These are phyloP conservation scores for Cladosporium sp. DNA, from an alignment of 2,329 filamentous ascomycete genomes.

Conservation along the genomic window DNA sequence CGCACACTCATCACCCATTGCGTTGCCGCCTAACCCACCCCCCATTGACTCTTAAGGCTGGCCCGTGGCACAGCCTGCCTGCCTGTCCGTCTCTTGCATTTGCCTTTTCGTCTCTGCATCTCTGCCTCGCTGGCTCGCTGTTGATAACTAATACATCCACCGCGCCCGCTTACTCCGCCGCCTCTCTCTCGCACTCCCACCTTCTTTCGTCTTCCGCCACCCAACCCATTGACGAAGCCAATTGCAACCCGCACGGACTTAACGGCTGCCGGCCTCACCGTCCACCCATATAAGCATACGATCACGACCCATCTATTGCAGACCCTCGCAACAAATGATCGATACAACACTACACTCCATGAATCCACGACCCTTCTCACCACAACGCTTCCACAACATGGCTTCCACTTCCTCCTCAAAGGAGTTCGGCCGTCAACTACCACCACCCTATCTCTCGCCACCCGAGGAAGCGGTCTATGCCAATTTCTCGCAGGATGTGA, in stretches of 20 bases:
- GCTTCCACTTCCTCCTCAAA: background rate
- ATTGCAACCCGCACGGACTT: slow-evolving; percentile 17
- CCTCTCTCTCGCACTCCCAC: slow-evolving; percentile 8
- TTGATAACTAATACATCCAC: slow-evolving; percentile 13
- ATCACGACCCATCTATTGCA: background rate
- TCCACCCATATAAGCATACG: slow-evolving; percentile 15
- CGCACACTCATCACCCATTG: slow-evolving; percentile 3
- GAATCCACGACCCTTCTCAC: slow-evolving; percentile 12
- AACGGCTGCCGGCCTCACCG: slow-evolving; percentile 10
- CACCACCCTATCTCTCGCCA: slow-evolving; percentile 23
- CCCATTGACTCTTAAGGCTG: slow-evolving; percentile 22
- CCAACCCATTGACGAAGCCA: slow-evolving; percentile 3
- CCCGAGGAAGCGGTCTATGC: slow-evolving; percentile 23
- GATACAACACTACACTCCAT: slow-evolving; percentile 14
- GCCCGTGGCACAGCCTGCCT: slow-evolving; percentile 20
- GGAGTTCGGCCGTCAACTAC: slow-evolving; percentile 3
- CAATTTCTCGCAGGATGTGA: slow-evolving; percentile 23
- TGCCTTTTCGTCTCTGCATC: slow-evolving; percentile 18
- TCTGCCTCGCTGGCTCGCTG: background rate
- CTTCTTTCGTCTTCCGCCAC: slow-evolving; percentile 18
- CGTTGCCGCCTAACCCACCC: slow-evolving; percentile 20
- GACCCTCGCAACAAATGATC: slow-evolving; percentile 4
- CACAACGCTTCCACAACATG: slow-evolving; percentile 11
- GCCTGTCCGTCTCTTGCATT: slow-evolving; percentile 13
- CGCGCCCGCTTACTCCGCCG: slow-evolving; percentile 3